A percentile compares a stretch with the other conserved stretches of the same genome.
These are phyloP conservation scores for Fusarium longipes DNA, from an alignment of 2,329 filamentous ascomycete genomes.

Conservation along the genomic window DNA sequence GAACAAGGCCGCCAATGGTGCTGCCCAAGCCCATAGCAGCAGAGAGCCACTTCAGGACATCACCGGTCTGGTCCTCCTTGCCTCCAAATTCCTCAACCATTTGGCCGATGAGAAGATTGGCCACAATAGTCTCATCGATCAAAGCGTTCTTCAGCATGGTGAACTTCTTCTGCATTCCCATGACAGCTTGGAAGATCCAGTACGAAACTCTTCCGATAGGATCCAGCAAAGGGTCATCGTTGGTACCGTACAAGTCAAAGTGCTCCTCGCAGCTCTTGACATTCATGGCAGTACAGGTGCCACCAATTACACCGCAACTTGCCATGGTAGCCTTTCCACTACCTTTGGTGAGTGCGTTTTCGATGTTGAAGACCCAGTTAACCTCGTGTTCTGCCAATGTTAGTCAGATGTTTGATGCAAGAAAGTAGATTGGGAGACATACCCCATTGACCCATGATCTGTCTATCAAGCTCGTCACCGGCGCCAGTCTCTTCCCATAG, in stretches of 20 bases:
- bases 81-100: constrained; percentile 13
- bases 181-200: constrained; percentile 29
- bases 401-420: not conserved
- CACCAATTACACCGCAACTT: not conserved
- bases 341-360: not conserved
- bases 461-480: not conserved
- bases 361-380: not conserved
- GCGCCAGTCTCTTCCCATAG: not conserved
- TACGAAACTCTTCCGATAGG: constrained; percentile 15
- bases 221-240: not conserved
- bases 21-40: constrained; percentile 2
- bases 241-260: constrained; percentile 8
- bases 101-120: not conserved
- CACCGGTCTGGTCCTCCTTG: not conserved
- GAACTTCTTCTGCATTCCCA: constrained; percentile 19
- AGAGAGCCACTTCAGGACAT: constrained; percentile 15
- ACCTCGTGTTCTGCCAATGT: not conserved
- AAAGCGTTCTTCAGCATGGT: not conserved
- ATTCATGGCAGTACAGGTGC: not conserved
- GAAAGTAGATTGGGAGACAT: not conserved
- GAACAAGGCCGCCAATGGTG: not conserved
- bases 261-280: not conserved
- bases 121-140: not conserved
- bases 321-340: not conserved
- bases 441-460: not conserved